Evolutionary conservation across 495 filamentous ascomycete genomes (phyloP).

Genomic region (Sabuloglossum arenarium): DNA sequence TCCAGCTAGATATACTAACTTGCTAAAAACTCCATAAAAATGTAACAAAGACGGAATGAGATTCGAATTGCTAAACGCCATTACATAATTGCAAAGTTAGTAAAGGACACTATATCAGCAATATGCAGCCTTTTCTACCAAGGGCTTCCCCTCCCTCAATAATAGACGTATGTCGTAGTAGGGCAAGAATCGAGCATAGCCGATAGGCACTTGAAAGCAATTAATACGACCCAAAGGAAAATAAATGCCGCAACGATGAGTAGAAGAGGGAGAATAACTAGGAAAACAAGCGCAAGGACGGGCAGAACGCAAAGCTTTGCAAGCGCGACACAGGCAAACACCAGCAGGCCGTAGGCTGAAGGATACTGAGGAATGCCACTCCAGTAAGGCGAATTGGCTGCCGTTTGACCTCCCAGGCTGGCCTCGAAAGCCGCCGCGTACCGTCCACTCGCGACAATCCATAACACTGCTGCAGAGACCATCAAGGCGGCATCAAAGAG

Average conservation of each 20-base stretch:
- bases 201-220: background rate
- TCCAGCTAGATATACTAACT: too few relatives aligned
- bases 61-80: too few relatives aligned
- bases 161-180: background rate
- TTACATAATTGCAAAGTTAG: too few relatives aligned
- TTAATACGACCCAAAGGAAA: background rate
- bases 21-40: too few relatives aligned
- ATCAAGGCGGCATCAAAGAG: background rate
- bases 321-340: background rate
- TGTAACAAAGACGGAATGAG: too few relatives aligned
- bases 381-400: background rate
- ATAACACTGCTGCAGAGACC: background rate
- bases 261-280: background rate
- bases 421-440: slow-evolving; percentile 3
- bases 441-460: background rate
- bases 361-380: background rate
- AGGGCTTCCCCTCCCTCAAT: too few relatives aligned
- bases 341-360: background rate
- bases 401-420: background rate
- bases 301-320: slow-evolving; percentile 5
- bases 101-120: too few relatives aligned
- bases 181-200: background rate
- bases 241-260: background rate
- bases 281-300: slow-evolving; percentile 5
- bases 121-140: too few relatives aligned